These are phyloP conservation scores for Coprinopsis strossmayeri DNA, from an alignment of 768 basidiomycete genomes.

Conservation along the genomic window DNA sequence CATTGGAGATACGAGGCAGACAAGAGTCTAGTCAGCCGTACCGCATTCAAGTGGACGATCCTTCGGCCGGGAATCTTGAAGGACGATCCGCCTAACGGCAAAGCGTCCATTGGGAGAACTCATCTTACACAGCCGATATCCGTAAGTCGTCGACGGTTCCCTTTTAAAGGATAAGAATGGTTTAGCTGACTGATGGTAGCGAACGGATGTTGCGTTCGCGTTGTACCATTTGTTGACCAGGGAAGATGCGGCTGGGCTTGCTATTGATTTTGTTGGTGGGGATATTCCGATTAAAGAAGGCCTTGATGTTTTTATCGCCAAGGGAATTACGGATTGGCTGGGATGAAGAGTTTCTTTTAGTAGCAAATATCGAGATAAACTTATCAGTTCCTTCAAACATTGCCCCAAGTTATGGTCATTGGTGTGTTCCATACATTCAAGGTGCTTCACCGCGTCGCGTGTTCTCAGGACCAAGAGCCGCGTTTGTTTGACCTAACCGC, in stretches of 20 bases:
- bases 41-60: slow-evolving; percentile 59
- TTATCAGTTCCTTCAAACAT: too few species aligned
- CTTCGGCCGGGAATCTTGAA: slow-evolving; percentile 58
- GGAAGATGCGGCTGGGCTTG: slow-evolving; percentile 49
- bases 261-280: slow-evolving; percentile 56
- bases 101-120: slow-evolving; percentile 45
- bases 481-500: too few species aligned
- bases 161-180: slow-evolving; percentile 32
- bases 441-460: too few species aligned
- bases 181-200: too few species aligned
- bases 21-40: slow-evolving; percentile 40
- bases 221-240: slow-evolving; percentile 43
- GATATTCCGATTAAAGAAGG: slow-evolving; percentile 38
- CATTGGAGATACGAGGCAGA: slow-evolving; percentile 46
- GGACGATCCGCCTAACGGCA: slow-evolving; percentile 44
- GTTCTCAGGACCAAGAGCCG: too few species aligned
- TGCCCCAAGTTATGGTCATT: too few species aligned
- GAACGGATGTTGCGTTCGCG: slow-evolving; percentile 49
- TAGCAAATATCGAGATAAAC: background rate
- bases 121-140: slow-evolving; percentile 41
- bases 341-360: slow-evolving; percentile 12
- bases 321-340: slow-evolving; percentile 38
- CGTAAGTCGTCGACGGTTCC: slow-evolving; percentile 26
- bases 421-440: too few species aligned
- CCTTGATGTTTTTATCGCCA: slow-evolving; percentile 43